A percentile compares a stretch with the other conserved stretches of the same genome.
Conservation (phyloP, 176 grass and related monocot genomes). For the Aegilops sharonensis region DNA sequence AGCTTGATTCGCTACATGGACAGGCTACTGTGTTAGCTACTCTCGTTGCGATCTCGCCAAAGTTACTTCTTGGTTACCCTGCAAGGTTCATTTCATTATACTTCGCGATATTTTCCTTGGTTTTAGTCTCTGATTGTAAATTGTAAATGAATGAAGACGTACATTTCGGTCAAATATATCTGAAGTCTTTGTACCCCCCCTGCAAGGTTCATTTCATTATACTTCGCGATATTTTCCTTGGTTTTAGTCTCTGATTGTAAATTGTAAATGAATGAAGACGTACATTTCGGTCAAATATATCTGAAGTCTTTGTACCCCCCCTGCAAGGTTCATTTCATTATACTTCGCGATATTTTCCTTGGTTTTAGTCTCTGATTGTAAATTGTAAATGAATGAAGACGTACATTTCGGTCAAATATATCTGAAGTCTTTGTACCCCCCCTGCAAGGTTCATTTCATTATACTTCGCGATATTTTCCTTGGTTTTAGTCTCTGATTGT, state of each 20-base stretch:
- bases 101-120: conserved; percentile 11
- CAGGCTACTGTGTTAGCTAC: conserved; percentile 86
- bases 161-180: background rate
- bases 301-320: background rate
- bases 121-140: background rate
- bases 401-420: background rate
- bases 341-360: conserved; percentile 22
- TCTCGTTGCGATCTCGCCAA: conserved; percentile 87
- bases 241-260: background rate
- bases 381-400: background rate
- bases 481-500: background rate
- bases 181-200: conserved; percentile 21
- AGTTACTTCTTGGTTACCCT: conserved; percentile 95
- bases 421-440: background rate
- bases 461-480: conserved; percentile 15
- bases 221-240: conserved; percentile 17
- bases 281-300: too few relatives aligned
- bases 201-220: conserved; percentile 63
- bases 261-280: too few relatives aligned
- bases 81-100: conserved; percentile 61
- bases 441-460: conserved; percentile 74
- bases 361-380: background rate
- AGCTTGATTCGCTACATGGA: conserved; percentile 79
- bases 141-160: background rate
- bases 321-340: conserved; percentile 68